Evolutionary conservation across 73 alveolate genomes (phyloP).

Genomic region (Blepharisma stoltei): DNA sequence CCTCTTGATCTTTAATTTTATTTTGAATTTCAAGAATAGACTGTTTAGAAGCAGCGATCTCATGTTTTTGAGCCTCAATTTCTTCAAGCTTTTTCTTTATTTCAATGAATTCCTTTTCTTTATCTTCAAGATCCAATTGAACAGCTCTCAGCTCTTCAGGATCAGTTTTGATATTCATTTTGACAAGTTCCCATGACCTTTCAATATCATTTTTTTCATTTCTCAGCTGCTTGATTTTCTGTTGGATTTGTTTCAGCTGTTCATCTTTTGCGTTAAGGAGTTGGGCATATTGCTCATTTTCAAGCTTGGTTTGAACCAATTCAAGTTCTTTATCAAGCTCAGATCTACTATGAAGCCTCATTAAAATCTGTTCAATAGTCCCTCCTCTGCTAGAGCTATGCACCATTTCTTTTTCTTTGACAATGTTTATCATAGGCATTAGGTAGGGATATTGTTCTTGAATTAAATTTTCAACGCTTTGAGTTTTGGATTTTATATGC

Average conservation of each 20-base stretch:
- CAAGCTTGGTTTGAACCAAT: not conserved
- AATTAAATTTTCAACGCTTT: not conserved
- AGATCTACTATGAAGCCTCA: not conserved
- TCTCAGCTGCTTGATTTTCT: not conserved
- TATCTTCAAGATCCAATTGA: not conserved
- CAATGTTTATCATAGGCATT: not conserved
- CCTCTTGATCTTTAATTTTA: not conserved
- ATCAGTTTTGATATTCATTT: not conserved
- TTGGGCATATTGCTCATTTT: not conserved
- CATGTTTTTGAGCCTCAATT: not conserved
- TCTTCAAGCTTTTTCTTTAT: not conserved
- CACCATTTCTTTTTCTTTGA: not conserved
- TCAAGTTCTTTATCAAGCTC: slow-evolving; percentile 21
- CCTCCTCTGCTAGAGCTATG: slow-evolving; percentile 5
- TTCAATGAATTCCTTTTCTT: not conserved
- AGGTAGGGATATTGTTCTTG: slow-evolving; percentile 9
- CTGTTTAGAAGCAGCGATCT: not conserved
- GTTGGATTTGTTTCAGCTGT: not conserved
- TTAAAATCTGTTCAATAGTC: not conserved
- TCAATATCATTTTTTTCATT: slow-evolving; percentile 5
- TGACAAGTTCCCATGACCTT: slow-evolving; percentile 24
- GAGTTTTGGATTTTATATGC: not conserved
- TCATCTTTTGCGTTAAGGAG: not conserved
- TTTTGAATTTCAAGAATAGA: not conserved
- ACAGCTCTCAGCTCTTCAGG: not conserved